These are phyloP conservation scores for Leucocoprinus leucothites DNA, from an alignment of 768 basidiomycete species.

Conservation along the genomic window DNA sequence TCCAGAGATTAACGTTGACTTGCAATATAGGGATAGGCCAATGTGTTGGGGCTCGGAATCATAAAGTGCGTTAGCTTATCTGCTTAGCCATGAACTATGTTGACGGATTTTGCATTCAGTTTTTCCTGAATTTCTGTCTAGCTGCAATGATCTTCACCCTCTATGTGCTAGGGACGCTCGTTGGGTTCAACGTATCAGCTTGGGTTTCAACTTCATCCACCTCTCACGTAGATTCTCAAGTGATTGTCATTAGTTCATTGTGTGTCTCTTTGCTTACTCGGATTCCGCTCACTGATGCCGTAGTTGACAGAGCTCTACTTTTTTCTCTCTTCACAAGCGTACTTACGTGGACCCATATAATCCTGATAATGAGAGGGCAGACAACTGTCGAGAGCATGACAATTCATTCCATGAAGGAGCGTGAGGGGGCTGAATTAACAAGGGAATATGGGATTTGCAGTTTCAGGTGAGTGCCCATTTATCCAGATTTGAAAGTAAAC, in stretches of 20 bases:
- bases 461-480: slow-evolving; percentile 38
- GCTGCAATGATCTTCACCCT: slow-evolving; percentile 57
- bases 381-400: slow-evolving; percentile 81
- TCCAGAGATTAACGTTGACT: slow-evolving; percentile 11
- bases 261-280: slow-evolving; percentile 33
- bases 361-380: slow-evolving; percentile 57
- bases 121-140: slow-evolving; percentile 79
- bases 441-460: slow-evolving; percentile 54
- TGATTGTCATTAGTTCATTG: slow-evolving; percentile 73
- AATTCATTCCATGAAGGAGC: slow-evolving; percentile 57
- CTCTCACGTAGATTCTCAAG: slow-evolving; percentile 54
- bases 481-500: neutral
- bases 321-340: slow-evolving; percentile 68
- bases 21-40: slow-evolving; percentile 92
- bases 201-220: neutral
- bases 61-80: slow-evolving; percentile 51
- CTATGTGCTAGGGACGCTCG: slow-evolving; percentile 62
- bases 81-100: neutral
- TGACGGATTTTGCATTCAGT: slow-evolving; percentile 37
- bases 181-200: slow-evolving; percentile 18
- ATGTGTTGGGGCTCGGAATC: slow-evolving; percentile 90
- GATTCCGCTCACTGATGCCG: neutral
- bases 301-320: slow-evolving; percentile 50
- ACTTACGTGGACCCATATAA: slow-evolving; percentile 56
- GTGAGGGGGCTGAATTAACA: slow-evolving; percentile 51